A percentile compares a stretch with the other conserved stretches of the same genome.
phyloP scores from a whole-genome alignment of 495 filamentous ascomycete genomes.

The Xeromyces bisporus region DNA sequence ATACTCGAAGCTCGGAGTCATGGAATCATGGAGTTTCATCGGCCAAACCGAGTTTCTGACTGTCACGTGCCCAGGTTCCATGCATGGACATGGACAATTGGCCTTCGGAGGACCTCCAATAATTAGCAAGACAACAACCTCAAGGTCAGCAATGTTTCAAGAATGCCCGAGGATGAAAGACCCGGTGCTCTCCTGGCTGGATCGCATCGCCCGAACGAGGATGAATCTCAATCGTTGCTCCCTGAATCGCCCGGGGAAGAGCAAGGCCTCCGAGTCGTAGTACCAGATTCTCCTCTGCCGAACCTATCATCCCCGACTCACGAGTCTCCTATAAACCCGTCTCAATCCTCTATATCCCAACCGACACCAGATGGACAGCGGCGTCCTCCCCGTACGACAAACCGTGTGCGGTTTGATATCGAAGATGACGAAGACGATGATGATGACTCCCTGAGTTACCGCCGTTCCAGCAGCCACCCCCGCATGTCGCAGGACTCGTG shows the following conservation, averaged over 20 bases:
- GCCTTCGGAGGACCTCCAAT: no score
- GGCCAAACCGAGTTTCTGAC: no score
- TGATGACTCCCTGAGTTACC: constrained; percentile 11
- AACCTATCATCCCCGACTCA: constrained; percentile 6
- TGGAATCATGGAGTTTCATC: no score
- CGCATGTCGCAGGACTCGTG: constrained; percentile 30
- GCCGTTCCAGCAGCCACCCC: constrained; percentile 19
- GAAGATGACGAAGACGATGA: constrained; percentile 47
- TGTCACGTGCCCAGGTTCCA: no score
- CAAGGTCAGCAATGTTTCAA: constrained; percentile 11
- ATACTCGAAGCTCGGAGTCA: no score
- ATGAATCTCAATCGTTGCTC: constrained; percentile 17
- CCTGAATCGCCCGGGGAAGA: constrained; percentile 11
- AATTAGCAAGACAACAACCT: no score
- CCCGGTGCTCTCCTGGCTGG: constrained; percentile 15
- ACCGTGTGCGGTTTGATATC: constrained; percentile 21
- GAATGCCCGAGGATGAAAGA: constrained; percentile 29
- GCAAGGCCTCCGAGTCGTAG: constrained; percentile 10
- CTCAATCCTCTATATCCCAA: constrained; percentile 30
- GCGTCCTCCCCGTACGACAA: constrained; percentile 18
- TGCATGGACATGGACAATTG: no score
- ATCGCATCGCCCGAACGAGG: constrained; percentile 11
- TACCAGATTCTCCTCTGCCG: constrained; percentile 6
- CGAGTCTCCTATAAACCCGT: constrained; percentile 9
- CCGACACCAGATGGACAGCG: constrained; percentile 27